Evolutionary conservation across 2,329 filamentous ascomycete species (phyloP).

Genomic region (Fusarium xyrophilum): DNA sequence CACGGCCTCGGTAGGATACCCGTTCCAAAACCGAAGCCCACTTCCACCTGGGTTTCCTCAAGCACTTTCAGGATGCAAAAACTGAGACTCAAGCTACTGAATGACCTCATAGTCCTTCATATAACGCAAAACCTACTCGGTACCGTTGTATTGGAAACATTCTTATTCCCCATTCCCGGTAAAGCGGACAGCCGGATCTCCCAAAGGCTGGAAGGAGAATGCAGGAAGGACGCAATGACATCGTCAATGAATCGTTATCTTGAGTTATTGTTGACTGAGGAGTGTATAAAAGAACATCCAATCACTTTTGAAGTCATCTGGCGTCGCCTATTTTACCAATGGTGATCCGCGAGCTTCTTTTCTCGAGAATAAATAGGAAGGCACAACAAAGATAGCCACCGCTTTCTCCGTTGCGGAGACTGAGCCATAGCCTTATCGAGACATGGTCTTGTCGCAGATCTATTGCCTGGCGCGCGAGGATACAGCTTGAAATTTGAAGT

Average conservation of each 20-base stretch:
- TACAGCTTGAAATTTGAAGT: neutral
- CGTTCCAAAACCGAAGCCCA: constrained; percentile 1
- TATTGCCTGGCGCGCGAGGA: neutral
- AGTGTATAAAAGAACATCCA: neutral
- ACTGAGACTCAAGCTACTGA: neutral
- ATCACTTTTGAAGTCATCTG: neutral
- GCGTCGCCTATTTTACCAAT: neutral
- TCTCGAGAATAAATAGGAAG: neutral
- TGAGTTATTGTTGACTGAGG: neutral
- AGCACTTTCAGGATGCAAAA: neutral
- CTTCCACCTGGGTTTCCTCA: neutral
- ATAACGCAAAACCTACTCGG: neutral
- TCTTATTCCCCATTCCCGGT: neutral
- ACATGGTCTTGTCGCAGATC: neutral
- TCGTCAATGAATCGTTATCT: constrained; percentile 26
- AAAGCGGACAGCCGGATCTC: neutral
- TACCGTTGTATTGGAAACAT: neutral
- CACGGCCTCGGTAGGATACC: constrained; percentile 5
- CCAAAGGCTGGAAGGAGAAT: neutral
- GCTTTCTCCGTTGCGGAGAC: neutral
- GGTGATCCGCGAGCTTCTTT: neutral
- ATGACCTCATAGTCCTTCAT: neutral
- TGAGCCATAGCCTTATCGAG: neutral
- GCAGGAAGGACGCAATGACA: constrained; percentile 3
- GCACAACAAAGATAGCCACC: neutral